Evolutionary conservation across 2,329 filamentous ascomycete species (phyloP), one percentile per base, ranked within the genome.

Genomic region (Talaromyces piceae): DNA sequence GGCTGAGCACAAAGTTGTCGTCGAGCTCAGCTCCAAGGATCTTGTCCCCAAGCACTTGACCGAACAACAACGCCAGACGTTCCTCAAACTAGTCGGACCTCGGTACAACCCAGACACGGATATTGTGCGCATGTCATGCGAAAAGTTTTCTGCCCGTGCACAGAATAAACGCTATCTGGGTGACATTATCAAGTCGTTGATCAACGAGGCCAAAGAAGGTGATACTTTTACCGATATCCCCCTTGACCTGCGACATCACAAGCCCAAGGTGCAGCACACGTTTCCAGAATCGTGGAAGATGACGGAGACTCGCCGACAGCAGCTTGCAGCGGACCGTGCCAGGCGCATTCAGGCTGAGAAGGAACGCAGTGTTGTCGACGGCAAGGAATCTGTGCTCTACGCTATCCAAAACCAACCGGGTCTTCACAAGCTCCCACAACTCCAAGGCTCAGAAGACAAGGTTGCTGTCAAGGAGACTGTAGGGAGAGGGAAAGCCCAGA

Each of bases 141-240:
- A 97, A 70, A 83, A 84, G 65, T 95, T 87, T 68, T 83, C 88
- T 65, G 87, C 91, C 50, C 86, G 89, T 65, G 88, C 91, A 16
- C 91, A 97, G 74, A 98, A 98, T 76, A 98, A 97, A 78, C 83
- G 88, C n/a, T 93, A 93, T 67, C 77, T 98, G 20, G 86, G 83
- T 49, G 88, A 95, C 61, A 70, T 89, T 45, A 80, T 97, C 46
- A 77, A 85, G 56, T 80, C 77, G 46, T 73, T 98, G 58, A 73
- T 98, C 53, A 75, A 73, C 5, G 83, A 88, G 64, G 89, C 91
- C 53, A 87, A 83, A 74, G 85, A 95, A 64, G 75, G 79, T 22
- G 91, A 98, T 59, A 87, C 80, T 9, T 96, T 97, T 62, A 84
- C 84, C 58, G 93, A 98, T 66, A 73, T 98, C 26, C 91, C 93